Evolutionary conservation across 2,329 filamentous ascomycete genomes (phyloP), one percentile per base, ranked within the genome.

Genomic region (Chaetomiaceae sp.): DNA sequence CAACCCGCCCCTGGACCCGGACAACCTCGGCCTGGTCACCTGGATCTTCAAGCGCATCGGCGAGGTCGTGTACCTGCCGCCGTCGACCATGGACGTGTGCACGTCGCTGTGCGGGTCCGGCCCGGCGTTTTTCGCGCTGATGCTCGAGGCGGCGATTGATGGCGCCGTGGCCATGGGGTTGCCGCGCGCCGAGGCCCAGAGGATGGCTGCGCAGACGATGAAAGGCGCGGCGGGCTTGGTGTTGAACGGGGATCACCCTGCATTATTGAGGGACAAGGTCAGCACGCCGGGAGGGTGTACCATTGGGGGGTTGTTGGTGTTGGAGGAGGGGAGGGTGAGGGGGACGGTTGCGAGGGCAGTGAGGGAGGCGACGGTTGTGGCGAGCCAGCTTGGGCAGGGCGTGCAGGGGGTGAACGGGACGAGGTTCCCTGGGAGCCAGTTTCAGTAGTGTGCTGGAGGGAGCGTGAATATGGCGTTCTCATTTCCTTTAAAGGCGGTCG

Each of bases 141-240:
- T 91, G 63, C 75, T 90, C 14, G 88, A 92, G 69, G 86, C 85
- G 6, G 79, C 87, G 41, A 82, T 87, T 13, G 87, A 91, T 62
- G 88, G 87, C 6, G 87, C 83, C 4, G 86, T 92, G 1, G 86
- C 87, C 13, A 89, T 90, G 84, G 88, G 88, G 0, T 65, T 92
- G 29, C 86, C 87, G 4, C 76, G 87, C 43, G 79, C 78, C 2
- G 86, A 90, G 65, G 87, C 87, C 1, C 82, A 84, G 66, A 73
- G 81, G 56, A 90, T 92, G 86, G 87, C 87, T 23, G 85, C 87
- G 1, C 88, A 92, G 73, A 83, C 84, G 11, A 89, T 90, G 85
- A 78, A 81, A 59, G 88, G 88, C 20, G 82, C 85, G 0, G 85
- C 87, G 0, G 82, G 79, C 0, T 65, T 91, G 62, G 81, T 91